Base-by-base conservation (phyloP, 345 rosid genomes). In the Citrus trifoliata region DNA sequence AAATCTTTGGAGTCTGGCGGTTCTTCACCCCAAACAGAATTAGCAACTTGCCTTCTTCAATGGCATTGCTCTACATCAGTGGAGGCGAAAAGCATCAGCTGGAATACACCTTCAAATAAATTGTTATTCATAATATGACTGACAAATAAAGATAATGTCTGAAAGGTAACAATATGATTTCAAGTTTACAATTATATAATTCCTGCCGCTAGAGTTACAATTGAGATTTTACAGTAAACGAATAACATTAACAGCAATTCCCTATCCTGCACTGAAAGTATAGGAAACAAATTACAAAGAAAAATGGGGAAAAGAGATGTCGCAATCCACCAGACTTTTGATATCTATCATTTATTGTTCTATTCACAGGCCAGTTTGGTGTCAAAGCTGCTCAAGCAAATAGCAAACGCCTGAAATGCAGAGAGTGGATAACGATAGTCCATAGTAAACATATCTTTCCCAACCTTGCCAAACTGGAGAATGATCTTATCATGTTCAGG, bases 381-480 rank as follows among this genome's bases (percentile, higher is more conserved):
- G 87, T 95, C 99, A 80, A 95, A 95, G 97, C 99, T 93, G 92
- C 99, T 95, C 87, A 95, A 86, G 87, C 99, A 95, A 67, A 95
- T 92, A 1, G 99, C 98, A 78, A 95, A 95, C 5, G 99, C 98
- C 79, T 95, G 99, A 86, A 93, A 95, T 35, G 99, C 99, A 3
- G 99, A 95, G 22, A 95, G 83, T 5, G 99, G 99, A 69, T 93
- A 95, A 58, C 98, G 88, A 72, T 95, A 93, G 85, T 95, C 99
- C 99, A 95, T 95, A 1, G 98, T 95, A 82, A 95, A 95, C 95
- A 95, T 92, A 81, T 95, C 99, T 86, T 93, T 95, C 18, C 98
- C 94, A 19, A 95, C 96, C 85, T 95, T 93, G 24, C 98, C 98
- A 65, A 95, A 95, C 91, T 95, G 99, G 30, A 95, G 96, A 65